Evolutionary conservation across 306 rosid genomes (phyloP), one percentile per base, ranked within the genome.

Genomic region (Hippophae tibetana): DNA sequence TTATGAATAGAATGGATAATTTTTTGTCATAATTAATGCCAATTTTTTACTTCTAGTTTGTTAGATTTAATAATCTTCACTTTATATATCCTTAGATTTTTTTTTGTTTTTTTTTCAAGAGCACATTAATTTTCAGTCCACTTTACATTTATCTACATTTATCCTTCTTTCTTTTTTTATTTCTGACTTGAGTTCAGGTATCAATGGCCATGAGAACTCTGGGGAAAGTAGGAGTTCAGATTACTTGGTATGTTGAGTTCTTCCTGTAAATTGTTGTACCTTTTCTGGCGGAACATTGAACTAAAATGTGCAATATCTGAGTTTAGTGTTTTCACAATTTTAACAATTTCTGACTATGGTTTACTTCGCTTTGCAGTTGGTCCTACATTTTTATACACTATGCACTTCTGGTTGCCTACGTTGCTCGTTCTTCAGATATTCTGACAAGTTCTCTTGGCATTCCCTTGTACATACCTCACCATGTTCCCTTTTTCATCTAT

Each of bases 131-230:
- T 58, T 43, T 12, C 10, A 7, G 41, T 47, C 12, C 50, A 6
- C 10, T 47, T 43, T 11, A 23, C 5, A 25, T 11, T 18, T 57
- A 3, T 60, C 25, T 11, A 23, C 5, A 25, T 11, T 18, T 57
- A 3, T 60, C 25, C 14, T 50, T 42, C 5, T 23, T 45, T 12
- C n/a, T n/a, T 11, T 61, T 43, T 53, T 43, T 54, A 18, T 8
- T 18, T 41, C 25, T 27, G 65, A 72, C 58, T 18, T 42, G 11
- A 69, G 63, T 71, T 72, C 77, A 84, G 89, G 96, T 82, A 42
- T 88, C 96, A 47, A 84, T 88, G 94, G 90, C 96, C 23, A 71
- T 56, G 84, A 71, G 94, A 79, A 85, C 96, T 56, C 66, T 88
- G 31, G 94, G 96, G 57, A 71, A 70, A 54, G 79, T 61, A 26